phyloP scores from a whole-genome alignment of 2,329 filamentous ascomycete species.

The Epichloe bromicola region DNA sequence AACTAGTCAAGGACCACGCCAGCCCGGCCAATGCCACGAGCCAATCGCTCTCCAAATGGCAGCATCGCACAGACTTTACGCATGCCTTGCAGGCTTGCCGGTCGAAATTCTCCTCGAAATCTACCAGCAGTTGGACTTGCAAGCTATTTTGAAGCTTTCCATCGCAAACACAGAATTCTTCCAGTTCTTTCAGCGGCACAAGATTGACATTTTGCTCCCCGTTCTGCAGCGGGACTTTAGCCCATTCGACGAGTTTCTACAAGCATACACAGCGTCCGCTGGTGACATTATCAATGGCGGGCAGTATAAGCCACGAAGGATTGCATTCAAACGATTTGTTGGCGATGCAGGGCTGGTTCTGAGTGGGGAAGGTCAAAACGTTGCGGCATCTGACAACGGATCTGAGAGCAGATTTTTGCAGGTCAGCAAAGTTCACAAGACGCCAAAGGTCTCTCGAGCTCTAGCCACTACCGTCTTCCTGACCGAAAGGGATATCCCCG shows the following conservation, averaged over 20 bases:
- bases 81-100: slow-evolving; percentile 22
- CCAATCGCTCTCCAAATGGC: slow-evolving; percentile 9
- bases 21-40: not conserved
- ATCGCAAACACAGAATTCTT: slow-evolving; percentile 24
- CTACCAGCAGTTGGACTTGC: slow-evolving; percentile 30
- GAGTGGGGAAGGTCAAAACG: not conserved
- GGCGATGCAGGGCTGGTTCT: slow-evolving; percentile 20
- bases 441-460: not conserved
- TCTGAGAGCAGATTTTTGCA: slow-evolving; percentile 9
- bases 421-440: slow-evolving; percentile 7
- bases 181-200: slow-evolving; percentile 27
- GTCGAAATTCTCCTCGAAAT: slow-evolving; percentile 36
- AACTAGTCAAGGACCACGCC: not conserved
- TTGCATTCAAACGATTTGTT: slow-evolving; percentile 25
- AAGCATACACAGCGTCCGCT: slow-evolving; percentile 29
- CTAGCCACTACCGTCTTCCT: slow-evolving; percentile 14
- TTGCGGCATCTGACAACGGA: not conserved
- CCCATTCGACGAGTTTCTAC: slow-evolving; percentile 33
- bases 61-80: slow-evolving; percentile 3
- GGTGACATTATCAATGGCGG: slow-evolving; percentile 22
- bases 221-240: slow-evolving; percentile 29
- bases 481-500: slow-evolving; percentile 19
- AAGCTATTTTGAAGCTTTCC: slow-evolving; percentile 27
- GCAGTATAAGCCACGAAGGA: slow-evolving; percentile 24
- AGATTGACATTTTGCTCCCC: slow-evolving; percentile 27